Evolutionary conservation across 768 basidiomycete species (phyloP), one percentile per base, ranked within the genome.

Genomic region (Hygrocybe punicea): DNA sequence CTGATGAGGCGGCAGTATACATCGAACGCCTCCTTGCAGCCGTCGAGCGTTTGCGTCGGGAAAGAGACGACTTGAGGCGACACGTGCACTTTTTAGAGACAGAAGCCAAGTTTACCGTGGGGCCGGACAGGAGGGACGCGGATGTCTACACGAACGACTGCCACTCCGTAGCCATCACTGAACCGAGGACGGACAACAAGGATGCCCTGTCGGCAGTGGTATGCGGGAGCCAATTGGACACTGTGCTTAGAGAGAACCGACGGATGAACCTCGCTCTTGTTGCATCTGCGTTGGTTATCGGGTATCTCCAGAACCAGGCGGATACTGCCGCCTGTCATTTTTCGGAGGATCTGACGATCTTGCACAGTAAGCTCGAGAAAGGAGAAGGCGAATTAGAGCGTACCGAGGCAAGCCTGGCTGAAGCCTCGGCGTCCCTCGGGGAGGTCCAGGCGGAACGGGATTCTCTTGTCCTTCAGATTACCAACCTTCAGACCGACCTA

Each of bases 51-150:
- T 73, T 91, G 46, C 84, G 89, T 4, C 67, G 69, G 4, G 87
- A 91, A 62, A 78, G 89, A 4, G 85, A 91, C 59, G 73, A 69
- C 46, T 76, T 89, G 24, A 78, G 78, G 51, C 78, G 84, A 6
- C 79, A 86, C 53, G 69, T 91, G 13, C 78, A 87, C 49, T 92
- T 91, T 69, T 72, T 86, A 53, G 79, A 87, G 60, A 74, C 77
- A 2, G 89, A 92, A 70, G 81, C 83, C 23, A 81, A 75, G 60
- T 86, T 89, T 62, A 73, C 82, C 2, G 78, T 84, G 14, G 80
- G 89, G 58, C 79, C 83, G 29, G 4, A 29, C 86, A 48, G 78
- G 85, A 48, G 78, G 85, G 63, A 73, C 75, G 81, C 80, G 56
- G 70, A 87, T 19, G 67, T 74, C 1, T 60, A 69, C n/a, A 56